Percentiles rank a stretch among this genome's conserved stretches.
Evolutionary conservation across 2,329 filamentous ascomycete species (phyloP).

Genomic region (Cladophialophora psammophila): DNA sequence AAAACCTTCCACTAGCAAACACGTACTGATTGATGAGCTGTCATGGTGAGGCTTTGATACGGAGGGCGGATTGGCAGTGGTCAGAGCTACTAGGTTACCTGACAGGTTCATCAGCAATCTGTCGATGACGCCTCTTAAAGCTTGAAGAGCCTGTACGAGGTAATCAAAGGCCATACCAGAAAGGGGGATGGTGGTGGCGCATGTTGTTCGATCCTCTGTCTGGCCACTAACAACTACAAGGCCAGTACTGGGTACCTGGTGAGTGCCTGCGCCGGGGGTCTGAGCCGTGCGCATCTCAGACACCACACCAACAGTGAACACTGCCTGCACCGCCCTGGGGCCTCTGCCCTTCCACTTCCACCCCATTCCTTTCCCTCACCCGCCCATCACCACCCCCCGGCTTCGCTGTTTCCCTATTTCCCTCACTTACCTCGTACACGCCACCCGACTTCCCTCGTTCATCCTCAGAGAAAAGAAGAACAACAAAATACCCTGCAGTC

Average conservation of each 20-base stretch:
- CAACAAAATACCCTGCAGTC: neutral
- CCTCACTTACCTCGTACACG: constrained; percentile 10
- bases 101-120: neutral
- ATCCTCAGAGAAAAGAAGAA: neutral
- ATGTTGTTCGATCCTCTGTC: neutral
- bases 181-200: neutral
- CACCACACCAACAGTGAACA: neutral
- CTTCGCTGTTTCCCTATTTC: constrained; percentile 1
- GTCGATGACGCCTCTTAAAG: neutral
- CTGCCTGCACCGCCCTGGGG: constrained; percentile 1
- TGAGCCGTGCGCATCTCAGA: neutral
- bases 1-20: neutral
- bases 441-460: constrained; percentile 4
- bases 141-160: no score
- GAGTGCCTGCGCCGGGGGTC: no score
- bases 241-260: no score
- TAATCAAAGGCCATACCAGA: neutral
- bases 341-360: constrained; percentile 14
- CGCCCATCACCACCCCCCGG: neutral
- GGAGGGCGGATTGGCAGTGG: neutral
- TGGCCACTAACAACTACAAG: neutral
- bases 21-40: constrained; percentile 44
- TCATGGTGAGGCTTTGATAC: constrained; percentile 27
- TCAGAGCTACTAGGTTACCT: neutral
- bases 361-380: constrained; percentile 5